phyloP scores from a whole-genome alignment of 2,329 filamentous ascomycete genomes.

The Hymenoscyphus fructigenus region DNA sequence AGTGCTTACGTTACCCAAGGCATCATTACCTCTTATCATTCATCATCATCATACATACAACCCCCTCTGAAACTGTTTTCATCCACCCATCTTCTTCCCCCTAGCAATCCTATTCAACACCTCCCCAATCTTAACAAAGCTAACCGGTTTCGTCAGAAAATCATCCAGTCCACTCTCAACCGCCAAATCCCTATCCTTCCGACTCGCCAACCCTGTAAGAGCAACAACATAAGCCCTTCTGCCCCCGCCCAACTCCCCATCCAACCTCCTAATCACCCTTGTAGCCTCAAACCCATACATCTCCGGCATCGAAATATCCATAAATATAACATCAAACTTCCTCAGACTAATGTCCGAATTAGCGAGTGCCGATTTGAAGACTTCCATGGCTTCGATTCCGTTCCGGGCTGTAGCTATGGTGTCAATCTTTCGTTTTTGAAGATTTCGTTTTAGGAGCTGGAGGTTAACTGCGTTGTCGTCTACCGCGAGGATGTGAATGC shows the following conservation, averaged over 20 bases:
- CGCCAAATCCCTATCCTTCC: conserved; percentile 47
- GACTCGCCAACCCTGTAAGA: conserved; percentile 50
- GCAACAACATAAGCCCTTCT: conserved; percentile 48
- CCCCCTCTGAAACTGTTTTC: not conserved
- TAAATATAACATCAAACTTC: conserved; percentile 45
- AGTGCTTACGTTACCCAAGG: too few species aligned
- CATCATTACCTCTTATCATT: too few species aligned
- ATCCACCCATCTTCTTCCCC: not conserved
- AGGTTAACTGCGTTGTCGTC: conserved; percentile 44
- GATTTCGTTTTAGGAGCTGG: conserved; percentile 38
- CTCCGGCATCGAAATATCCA: conserved; percentile 57
- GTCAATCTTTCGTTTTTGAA: conserved; percentile 40
- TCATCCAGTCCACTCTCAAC: conserved; percentile 51
- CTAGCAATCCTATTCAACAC: conserved; percentile 4
- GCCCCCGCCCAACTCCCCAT: conserved; percentile 31
- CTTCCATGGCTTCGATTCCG: conserved; percentile 47
- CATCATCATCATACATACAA: not conserved
- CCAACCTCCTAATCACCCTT: conserved; percentile 46
- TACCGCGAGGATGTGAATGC: conserved; percentile 37
- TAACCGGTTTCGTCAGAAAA: conserved; percentile 52
- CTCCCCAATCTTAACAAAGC: conserved; percentile 12
- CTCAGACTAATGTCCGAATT: conserved; percentile 35
- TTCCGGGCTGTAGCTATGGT: conserved; percentile 42
- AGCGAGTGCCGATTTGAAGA: conserved; percentile 20
- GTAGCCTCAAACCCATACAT: conserved; percentile 51